Evolutionary conservation across 306 rosid genomes (phyloP).

Genomic region (Sphenostylis stenocarpa): DNA sequence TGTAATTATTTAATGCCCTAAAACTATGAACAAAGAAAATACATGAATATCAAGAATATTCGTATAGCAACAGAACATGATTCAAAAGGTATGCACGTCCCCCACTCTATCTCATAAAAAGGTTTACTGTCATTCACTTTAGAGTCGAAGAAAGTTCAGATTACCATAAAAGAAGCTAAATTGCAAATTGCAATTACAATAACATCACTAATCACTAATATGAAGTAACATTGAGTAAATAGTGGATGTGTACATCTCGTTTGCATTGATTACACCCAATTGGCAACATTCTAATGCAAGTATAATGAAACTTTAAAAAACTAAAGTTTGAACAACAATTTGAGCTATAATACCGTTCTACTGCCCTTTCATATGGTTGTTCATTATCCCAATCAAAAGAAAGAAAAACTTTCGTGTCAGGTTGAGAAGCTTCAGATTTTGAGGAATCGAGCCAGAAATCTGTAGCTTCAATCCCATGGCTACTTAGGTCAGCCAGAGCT

Average conservation of each 20-base stretch:
- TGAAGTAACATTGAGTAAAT: constrained; percentile 16
- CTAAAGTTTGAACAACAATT: constrained; percentile 6
- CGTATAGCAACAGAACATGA: background rate
- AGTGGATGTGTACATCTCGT: constrained; percentile 7
- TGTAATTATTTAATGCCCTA: constrained; percentile 2
- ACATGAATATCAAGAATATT: constrained; percentile 1
- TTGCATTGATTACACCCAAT: constrained; percentile 9
- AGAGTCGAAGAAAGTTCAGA: constrained; percentile 28
- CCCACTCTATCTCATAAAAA: background rate
- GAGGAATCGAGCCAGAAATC: constrained; percentile 65
- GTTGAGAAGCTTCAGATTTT: constrained; percentile 69
- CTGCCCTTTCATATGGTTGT: constrained; percentile 88
- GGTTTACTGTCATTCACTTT: background rate
- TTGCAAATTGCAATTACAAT: constrained; percentile 12
- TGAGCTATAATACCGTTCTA: constrained; percentile 67
- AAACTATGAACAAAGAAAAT: constrained; percentile 17
- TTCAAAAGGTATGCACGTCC: background rate
- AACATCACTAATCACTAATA: constrained; percentile 6
- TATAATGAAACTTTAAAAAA: background rate
- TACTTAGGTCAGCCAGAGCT: constrained; percentile 50
- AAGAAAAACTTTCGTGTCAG: constrained; percentile 78
- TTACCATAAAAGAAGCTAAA: constrained; percentile 17
- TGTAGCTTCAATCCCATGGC: constrained; percentile 52
- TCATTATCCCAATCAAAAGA: constrained; percentile 97
- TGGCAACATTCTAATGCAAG: constrained; percentile 32